Conservation (phyloP, 2,329 filamentous ascomycete genomes). For the Pseudogymnoascus sp. region DNA sequence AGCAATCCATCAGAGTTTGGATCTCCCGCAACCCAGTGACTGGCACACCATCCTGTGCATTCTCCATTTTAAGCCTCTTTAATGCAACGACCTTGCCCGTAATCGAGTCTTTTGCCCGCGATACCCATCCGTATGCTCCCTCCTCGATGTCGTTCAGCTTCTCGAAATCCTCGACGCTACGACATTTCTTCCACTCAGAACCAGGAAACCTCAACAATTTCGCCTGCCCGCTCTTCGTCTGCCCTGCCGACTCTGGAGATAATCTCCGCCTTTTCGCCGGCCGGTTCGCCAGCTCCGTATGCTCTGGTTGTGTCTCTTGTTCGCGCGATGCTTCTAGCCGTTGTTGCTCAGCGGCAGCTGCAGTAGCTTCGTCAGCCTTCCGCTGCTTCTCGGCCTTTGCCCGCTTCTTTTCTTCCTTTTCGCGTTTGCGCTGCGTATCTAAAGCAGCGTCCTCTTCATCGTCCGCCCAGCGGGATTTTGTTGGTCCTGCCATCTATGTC, state of each 20-base stretch:
- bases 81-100: constrained; percentile 81
- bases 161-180: constrained; percentile 81
- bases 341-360: constrained; percentile 16
- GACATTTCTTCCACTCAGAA: constrained; percentile 59
- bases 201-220: constrained; percentile 66
- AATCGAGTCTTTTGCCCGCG: constrained; percentile 65
- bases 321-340: constrained; percentile 22
- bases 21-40: constrained; percentile 93
- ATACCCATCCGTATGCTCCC: constrained; percentile 92
- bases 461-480: constrained; percentile 75
- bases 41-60: constrained; percentile 65
- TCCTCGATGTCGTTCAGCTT: constrained; percentile 96
- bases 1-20: constrained; percentile 73
- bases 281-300: constrained; percentile 37
- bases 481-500: constrained; percentile 8
- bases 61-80: constrained; percentile 88
- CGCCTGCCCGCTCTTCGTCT: constrained; percentile 33
- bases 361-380: constrained; percentile 46
- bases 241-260: constrained; percentile 25
- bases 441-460: constrained; percentile 72
- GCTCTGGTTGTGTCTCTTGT: constrained; percentile 21
- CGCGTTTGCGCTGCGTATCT: constrained; percentile 63
- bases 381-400: constrained; percentile 75
- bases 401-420: constrained; percentile 85
- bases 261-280: constrained; percentile 57